These are phyloP conservation scores for Plectosphaerella cucumerina DNA, from an alignment of 2,329 filamentous ascomycete species.

Conservation along the genomic window DNA sequence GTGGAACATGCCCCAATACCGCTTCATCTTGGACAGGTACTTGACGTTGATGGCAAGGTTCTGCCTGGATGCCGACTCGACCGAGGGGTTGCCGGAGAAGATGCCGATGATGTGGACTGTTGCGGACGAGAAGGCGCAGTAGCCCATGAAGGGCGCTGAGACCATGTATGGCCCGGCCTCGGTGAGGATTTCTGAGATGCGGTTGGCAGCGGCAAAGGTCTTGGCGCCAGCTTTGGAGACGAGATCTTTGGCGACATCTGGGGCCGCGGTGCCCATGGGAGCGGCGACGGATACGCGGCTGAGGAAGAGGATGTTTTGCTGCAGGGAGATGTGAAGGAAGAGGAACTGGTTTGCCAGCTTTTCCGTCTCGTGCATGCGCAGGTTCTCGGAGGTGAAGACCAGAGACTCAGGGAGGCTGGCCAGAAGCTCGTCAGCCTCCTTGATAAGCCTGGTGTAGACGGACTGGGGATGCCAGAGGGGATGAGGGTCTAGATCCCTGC, in stretches of 20 bases:
- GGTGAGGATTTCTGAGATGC: conserved; percentile 78
- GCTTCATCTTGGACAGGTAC: conserved; percentile 92
- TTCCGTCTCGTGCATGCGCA: conserved; percentile 79
- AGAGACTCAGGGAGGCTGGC: conserved; percentile 65
- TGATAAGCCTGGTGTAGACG: conserved; percentile 65
- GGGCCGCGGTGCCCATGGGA: conserved; percentile 57
- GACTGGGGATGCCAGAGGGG: conserved; percentile 84
- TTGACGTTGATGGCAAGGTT: conserved; percentile 85
- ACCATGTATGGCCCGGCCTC: conserved; percentile 77
- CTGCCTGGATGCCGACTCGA: conserved; percentile 75
- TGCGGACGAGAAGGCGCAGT: conserved; percentile 88
- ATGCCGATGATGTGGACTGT: conserved; percentile 93
- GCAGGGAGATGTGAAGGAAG: conserved; percentile 83
- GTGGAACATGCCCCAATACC: conserved; percentile 97
- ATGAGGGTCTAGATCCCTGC: conserved; percentile 70
- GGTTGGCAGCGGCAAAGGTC: conserved; percentile 78
- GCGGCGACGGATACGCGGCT: conserved; percentile 80
- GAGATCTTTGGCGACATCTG: conserved; percentile 74
- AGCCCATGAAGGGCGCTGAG: conserved; percentile 88
- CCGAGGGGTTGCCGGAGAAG: conserved; percentile 74
- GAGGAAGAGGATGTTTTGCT: conserved; percentile 87
- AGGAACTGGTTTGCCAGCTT: conserved; percentile 87
- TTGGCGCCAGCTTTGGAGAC: conserved; percentile 69
- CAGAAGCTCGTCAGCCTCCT: conserved; percentile 67
- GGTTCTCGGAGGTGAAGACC: conserved; percentile 75